Conservation (phyloP, 2,329 filamentous ascomycete species). For the Aspergillus flavus region DNA sequence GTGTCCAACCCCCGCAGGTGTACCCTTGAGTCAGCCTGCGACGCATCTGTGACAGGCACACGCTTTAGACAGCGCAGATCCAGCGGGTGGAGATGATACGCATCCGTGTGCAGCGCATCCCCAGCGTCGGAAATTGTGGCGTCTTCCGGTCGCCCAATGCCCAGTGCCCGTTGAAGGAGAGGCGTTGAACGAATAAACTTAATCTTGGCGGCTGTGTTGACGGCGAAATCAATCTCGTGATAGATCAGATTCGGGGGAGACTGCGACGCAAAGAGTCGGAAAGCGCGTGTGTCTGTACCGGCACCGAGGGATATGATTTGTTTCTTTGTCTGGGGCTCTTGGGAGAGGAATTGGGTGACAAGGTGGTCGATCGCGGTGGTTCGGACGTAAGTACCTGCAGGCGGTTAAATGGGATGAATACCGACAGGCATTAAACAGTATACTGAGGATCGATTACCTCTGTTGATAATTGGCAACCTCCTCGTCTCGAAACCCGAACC, state of each 20-base stretch:
- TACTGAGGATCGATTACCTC: slow-evolving; percentile 62
- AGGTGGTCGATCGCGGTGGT: slow-evolving; percentile 81
- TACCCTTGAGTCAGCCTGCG: slow-evolving; percentile 7
- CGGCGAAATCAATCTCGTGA: slow-evolving; percentile 88
- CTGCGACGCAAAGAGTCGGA: slow-evolving; percentile 65
- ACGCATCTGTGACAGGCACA: background rate
- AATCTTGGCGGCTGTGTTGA: slow-evolving; percentile 71
- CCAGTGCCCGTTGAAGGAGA: slow-evolving; percentile 34
- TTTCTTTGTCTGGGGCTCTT: slow-evolving; percentile 33
- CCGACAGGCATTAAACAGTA: background rate
- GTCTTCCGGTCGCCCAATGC: slow-evolving; percentile 31
- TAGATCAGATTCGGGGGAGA: slow-evolving; percentile 64
- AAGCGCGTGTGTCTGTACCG: slow-evolving; percentile 87
- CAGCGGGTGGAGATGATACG: slow-evolving; percentile 62
- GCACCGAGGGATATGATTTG: slow-evolving; percentile 93
- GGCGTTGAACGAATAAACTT: slow-evolving; percentile 39
- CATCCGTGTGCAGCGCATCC: slow-evolving; percentile 49
- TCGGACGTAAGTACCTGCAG: slow-evolving; percentile 83
- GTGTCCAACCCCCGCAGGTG: slow-evolving; percentile 52
- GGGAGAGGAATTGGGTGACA: slow-evolving; percentile 69
- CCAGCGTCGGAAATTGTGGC: slow-evolving; percentile 41
- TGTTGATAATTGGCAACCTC: slow-evolving; percentile 87
- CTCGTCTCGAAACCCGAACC: slow-evolving; percentile 53
- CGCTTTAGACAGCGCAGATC: slow-evolving; percentile 66
- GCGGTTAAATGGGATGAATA: background rate